phyloP scores from a whole-genome alignment of 345 rosid genomes.

The Lepidium aucheri region DNA sequence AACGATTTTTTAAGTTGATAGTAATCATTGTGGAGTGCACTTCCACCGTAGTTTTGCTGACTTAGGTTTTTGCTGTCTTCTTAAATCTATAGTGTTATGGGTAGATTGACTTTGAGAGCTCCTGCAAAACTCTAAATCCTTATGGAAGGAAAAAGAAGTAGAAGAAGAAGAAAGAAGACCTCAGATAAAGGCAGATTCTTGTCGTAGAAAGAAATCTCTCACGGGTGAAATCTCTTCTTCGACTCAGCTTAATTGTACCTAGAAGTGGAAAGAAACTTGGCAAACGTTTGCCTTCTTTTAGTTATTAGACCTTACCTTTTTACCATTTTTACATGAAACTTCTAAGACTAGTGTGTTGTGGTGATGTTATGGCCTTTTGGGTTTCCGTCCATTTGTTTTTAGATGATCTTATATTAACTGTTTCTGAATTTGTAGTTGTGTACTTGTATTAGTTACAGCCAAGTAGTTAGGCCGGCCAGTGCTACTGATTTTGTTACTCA shows the following conservation, averaged over 20 bases:
- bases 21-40: not conserved
- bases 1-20: not conserved
- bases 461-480: slow-evolving; percentile 19
- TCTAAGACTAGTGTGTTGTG: slow-evolving; percentile 27
- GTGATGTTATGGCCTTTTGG: slow-evolving; percentile 20
- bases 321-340: slow-evolving; percentile 23
- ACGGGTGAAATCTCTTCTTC: slow-evolving; percentile 25
- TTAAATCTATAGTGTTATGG: slow-evolving; percentile 7
- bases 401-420: slow-evolving; percentile 20
- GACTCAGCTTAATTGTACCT: slow-evolving; percentile 18
- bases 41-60: not conserved
- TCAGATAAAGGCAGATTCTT: slow-evolving; percentile 7
- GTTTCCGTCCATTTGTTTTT: slow-evolving; percentile 22
- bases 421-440: slow-evolving; percentile 17
- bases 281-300: slow-evolving; percentile 24
- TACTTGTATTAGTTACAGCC: slow-evolving; percentile 27
- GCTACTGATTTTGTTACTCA: slow-evolving; percentile 14
- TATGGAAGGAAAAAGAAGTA: not conserved
- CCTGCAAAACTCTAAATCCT: slow-evolving; percentile 6
- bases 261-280: slow-evolving; percentile 27
- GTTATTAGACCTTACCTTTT: slow-evolving; percentile 19
- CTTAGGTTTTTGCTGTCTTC: slow-evolving; percentile 12
- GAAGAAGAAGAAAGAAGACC: slow-evolving; percentile 19
- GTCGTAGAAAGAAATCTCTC: slow-evolving; percentile 7
- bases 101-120: slow-evolving; percentile 21